Base-by-base conservation (phyloP, 1,284 basidiomycete species). In the Trichosporon sp. region DNA sequence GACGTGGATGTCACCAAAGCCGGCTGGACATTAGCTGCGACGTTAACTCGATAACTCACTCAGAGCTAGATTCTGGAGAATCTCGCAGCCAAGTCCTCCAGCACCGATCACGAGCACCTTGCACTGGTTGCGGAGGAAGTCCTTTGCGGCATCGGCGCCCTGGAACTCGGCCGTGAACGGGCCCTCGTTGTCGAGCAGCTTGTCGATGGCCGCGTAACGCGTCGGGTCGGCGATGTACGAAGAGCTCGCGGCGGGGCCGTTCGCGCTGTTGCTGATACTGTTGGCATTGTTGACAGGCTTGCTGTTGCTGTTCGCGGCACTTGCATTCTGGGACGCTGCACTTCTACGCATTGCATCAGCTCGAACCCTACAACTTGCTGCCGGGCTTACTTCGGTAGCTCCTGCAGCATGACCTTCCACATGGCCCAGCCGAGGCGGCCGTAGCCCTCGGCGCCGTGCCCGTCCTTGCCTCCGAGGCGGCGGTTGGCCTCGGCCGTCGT, bases 101-200 rank as follows among this genome's bases (percentile, higher is more conserved):
- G 95, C 96, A 61, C 95, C 97, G 77, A 99, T 98, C 75, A 99
- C 96, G 64, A 99, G 89, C 76, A 98, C 91, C 87, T 97, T 98
- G 84, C 91, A 92, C 76, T 91, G 86, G 65, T 89, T 88, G 68
- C 93, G 86, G 14, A 99, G 86, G 78, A 98, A 97, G 68, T 89
- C 86, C 82, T 97, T 97, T 59, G 94, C 92, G 35, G 67, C 73
- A 73, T 75, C 72, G 10, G 78, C 77, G 31, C 78, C 78, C n/a
- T 75, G 66, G 68, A 80, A 79, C 51, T 78, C 73, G 67, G 79
- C 79, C 2, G 82, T 82, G 77, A 78, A 81, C n/a, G 81, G 80
- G 2, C 83, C 82, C 19, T 74, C 63, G n/a, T 79, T 71, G 70
- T 84, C 81, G 35, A 84, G 73, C 0, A 84, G 74, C 65, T 76